phyloP scores from a whole-genome alignment of 2,329 filamentous ascomycete genomes.

The Xylaria sp. region DNA sequence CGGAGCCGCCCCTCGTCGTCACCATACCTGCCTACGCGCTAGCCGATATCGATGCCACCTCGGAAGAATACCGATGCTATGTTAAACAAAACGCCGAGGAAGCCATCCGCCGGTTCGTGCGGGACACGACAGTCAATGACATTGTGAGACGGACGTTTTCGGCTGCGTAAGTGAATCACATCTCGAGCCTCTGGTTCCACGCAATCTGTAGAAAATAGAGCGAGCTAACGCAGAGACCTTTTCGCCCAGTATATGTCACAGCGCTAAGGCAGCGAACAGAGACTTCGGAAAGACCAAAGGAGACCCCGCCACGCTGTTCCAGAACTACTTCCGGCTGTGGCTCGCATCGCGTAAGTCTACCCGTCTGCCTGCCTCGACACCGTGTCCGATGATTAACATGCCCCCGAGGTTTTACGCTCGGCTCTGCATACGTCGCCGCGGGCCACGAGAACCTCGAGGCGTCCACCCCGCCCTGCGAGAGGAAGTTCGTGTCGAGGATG shows the following conservation, averaged over 20 bases:
- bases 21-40: constrained; percentile 55
- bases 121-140: constrained; percentile 33
- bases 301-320: constrained; percentile 49
- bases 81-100: constrained; percentile 47
- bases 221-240: constrained; percentile 15
- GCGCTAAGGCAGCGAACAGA: constrained; percentile 18
- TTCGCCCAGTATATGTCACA: constrained; percentile 23
- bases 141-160: constrained; percentile 48
- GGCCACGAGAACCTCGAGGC: constrained; percentile 53
- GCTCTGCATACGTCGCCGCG: constrained; percentile 54
- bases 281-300: constrained; percentile 41
- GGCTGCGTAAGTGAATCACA: constrained; percentile 43
- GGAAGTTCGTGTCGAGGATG: constrained; percentile 52
- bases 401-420: constrained; percentile 55
- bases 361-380: not conserved
- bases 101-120: constrained; percentile 46
- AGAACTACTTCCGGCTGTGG: constrained; percentile 56
- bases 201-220: not conserved
- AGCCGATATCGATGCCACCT: constrained; percentile 50
- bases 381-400: not conserved
- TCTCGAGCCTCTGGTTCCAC: not conserved
- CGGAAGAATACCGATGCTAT: constrained; percentile 51
- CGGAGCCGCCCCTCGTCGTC: constrained; percentile 42
- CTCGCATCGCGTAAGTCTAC: constrained; percentile 57
- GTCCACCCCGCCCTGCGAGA: constrained; percentile 35